Conservation (phyloP, 305 asterid genomes). For the Fraxinus xanthoxyloides region DNA sequence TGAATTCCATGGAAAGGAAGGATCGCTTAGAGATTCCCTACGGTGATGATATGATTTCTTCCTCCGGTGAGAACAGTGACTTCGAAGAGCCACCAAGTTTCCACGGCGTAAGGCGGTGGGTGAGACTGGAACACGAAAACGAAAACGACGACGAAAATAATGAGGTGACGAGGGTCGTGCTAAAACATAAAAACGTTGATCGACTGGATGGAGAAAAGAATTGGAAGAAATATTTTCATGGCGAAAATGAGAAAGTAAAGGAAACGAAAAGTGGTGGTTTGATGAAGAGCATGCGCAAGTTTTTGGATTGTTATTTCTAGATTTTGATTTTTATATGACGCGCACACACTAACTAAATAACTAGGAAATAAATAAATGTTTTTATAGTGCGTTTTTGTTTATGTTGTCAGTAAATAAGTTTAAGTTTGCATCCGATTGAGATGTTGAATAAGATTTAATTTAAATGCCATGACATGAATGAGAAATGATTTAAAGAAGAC, state of each 20-base stretch:
- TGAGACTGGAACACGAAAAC: conserved; percentile 16
- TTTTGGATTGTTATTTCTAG: conserved; percentile 42
- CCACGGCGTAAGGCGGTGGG: conserved; percentile 31
- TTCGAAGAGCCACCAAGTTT: conserved; percentile 25
- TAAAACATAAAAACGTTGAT: conserved; percentile 14
- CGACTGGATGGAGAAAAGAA: conserved; percentile 18
- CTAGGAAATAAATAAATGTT: background rate
- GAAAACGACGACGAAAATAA: conserved; percentile 19
- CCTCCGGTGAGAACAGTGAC: conserved; percentile 39
- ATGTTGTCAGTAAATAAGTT: conserved; percentile 16
- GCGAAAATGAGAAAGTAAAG: conserved; percentile 14
- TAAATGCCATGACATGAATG: background rate
- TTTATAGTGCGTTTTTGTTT: background rate
- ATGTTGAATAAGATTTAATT: conserved; percentile 13
- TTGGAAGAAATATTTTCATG: conserved; percentile 28
- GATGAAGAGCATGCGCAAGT: conserved; percentile 54
- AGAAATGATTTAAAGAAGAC: background rate
- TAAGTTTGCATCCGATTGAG: conserved; percentile 25
- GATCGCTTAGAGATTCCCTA: conserved; percentile 31
- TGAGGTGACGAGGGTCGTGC: conserved; percentile 16
- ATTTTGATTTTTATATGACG: background rate
- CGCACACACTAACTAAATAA: background rate
- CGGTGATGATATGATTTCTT: conserved; percentile 39
- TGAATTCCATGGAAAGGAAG: conserved; percentile 13
- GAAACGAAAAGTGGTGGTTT: conserved; percentile 30